Evolutionary conservation across 2,329 filamentous ascomycete genomes (phyloP), one percentile per base, ranked within the genome.

Genomic region (Pseudogymnoascus pannorum): DNA sequence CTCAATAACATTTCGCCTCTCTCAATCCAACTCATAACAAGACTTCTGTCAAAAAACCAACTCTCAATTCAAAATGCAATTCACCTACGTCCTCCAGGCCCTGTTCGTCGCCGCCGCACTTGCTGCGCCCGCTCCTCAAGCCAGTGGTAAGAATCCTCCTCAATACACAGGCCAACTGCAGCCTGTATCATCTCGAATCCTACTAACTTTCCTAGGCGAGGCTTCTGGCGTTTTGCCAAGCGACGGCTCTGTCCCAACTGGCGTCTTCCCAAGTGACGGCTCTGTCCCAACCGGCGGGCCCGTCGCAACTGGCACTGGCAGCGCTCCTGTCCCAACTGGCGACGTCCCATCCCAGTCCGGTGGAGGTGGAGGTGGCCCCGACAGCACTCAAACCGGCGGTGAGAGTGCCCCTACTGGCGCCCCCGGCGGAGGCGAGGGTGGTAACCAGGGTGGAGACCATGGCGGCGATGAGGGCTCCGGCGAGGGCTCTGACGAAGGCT

Each of bases 51-150:
- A 16, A 51, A 18, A 22, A 51, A 20, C 44, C 44, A 26, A 3
- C 14, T 8, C 44, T 29, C 44, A 29, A 29, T 51, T 51, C 24
- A 51, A 51, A 29, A 51, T 51, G 44, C 44, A 51, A 51, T 29
- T 51, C 44, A 51, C 44, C 26, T 51, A 51, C 24, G 5, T 51
- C 44, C 2, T 51, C 44, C 44, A 51, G 44, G 44, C 44, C 9
- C 24, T 29, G 22, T 51, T 51, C 44, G 44, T 26, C n/a, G 44
- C 44, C 22, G 44, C 29, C 44, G 44, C 44, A 51, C 44, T 51
- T 22, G 44, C 44, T 51, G 44, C 44, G 44, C 44, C 44, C 44
- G 44, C 44, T 51, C 44, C 44, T 29, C 44, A 51, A 29, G 44
- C 20, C 12, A 20, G 44, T 51, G 44, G 44, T 51, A 51, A 51